Evolutionary conservation across 257 asterid species (phyloP), one percentile per base, ranked within the genome.

Genomic region (Solanum paucissectum): DNA sequence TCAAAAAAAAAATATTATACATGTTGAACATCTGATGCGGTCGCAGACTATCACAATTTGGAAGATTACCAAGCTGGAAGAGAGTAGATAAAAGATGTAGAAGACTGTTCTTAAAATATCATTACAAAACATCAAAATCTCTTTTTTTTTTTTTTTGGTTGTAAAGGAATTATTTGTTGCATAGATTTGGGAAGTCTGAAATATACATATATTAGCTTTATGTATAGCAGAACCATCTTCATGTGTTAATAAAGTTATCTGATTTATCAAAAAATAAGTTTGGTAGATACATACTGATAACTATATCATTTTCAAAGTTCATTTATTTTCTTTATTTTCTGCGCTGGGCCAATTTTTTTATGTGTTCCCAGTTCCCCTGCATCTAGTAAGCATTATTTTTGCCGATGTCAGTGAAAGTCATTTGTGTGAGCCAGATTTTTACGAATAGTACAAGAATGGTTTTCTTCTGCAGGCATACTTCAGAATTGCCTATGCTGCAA

Each of bases 401-500:
- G 66, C 66, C 6, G 5, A 20, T 25, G 23, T 13, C 62, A 77
- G 84, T 25, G 55, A 42, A 77, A 77, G 52, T 69, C 68, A 62
- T 86, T 27, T 90, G 55, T 36, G 75, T 52, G 68, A 46, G 34
- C 33, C 44, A 44, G 62, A 62, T 83, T 66, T 9, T 55, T 38
- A 40, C 25, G 44, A 40, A 87, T 29, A 7, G 20, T 37, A 44
- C 68, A 36, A 85, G 85, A 83, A 83, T 83, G 33, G 32, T 88
- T 89, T 88, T 90, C 52, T 90, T 87, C 88, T 73, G 90, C 95
- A 97, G 99, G 84, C 96, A 95, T 90, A 91, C 99, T 91, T 86
- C 93, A 89, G 99, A 95, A 90, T 93, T 91, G 84, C 99, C 99
- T 37, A 93, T 96, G 89, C 29, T 97, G 86, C 99, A 97, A 93